These are phyloP conservation scores for Bolboschoenus planiculmis DNA, from an alignment of 176 grass and related monocot species.

Conservation along the genomic window DNA sequence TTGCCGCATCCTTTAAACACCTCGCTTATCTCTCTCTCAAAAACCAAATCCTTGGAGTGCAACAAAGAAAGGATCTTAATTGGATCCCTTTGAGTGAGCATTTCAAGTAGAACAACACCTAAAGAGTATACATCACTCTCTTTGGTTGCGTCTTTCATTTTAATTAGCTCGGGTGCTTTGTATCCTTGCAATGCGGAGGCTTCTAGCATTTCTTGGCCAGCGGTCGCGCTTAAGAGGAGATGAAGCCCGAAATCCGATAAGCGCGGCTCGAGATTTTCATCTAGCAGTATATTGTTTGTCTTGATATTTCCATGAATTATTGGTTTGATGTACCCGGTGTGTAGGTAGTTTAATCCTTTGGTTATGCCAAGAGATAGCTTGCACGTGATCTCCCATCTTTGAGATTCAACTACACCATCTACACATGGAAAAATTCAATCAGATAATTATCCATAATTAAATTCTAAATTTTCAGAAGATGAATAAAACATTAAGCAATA, in stretches of 20 bases:
- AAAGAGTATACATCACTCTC: slow-evolving; percentile 35
- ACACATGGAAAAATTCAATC: not conserved
- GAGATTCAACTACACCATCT: slow-evolving; percentile 44
- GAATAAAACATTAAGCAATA: not conserved
- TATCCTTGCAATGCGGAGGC: slow-evolving; percentile 17
- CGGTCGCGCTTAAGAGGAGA: slow-evolving; percentile 21
- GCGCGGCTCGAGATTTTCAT: slow-evolving; percentile 35
- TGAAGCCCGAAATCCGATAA: slow-evolving; percentile 42
- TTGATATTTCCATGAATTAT: slow-evolving; percentile 47
- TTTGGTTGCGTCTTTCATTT: slow-evolving; percentile 27
- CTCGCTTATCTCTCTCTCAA: slow-evolving; percentile 35
- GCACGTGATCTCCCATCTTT: slow-evolving; percentile 41
- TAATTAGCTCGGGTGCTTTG: slow-evolving; percentile 40
- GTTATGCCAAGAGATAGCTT: slow-evolving; percentile 39
- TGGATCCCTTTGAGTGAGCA: slow-evolving; percentile 43
- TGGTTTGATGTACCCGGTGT: slow-evolving; percentile 21
- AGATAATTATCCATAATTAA: not conserved
- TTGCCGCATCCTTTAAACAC: slow-evolving; percentile 30
- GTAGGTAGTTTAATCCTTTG: slow-evolving; percentile 33
- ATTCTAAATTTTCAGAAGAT: not conserved
- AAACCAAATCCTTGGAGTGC: slow-evolving; percentile 27
- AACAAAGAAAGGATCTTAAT: slow-evolving; percentile 24
- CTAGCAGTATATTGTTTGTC: slow-evolving; percentile 38
- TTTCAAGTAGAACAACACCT: slow-evolving; percentile 41
- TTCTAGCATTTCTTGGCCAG: slow-evolving; percentile 40